Evolutionary conservation across 768 basidiomycete genomes (phyloP).

Genomic region (Suillus lakei): DNA sequence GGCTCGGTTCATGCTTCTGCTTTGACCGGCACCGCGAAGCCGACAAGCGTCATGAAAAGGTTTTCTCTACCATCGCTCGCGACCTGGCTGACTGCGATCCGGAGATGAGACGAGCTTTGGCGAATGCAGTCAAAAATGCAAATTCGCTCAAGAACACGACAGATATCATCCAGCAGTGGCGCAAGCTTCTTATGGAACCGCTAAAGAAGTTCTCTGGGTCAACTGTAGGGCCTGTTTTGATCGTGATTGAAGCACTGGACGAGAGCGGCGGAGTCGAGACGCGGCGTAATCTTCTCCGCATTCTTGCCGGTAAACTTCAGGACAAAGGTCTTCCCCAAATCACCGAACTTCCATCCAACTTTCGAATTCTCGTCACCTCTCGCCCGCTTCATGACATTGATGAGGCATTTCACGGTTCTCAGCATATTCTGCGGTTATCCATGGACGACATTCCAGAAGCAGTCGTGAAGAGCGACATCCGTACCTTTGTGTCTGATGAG

Average conservation of each 20-base stretch:
- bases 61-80: constrained; percentile 38
- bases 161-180: constrained; percentile 16
- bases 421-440: neutral
- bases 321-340: neutral
- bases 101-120: constrained; percentile 2
- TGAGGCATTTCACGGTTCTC: neutral
- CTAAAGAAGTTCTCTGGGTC: neutral
- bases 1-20: constrained; percentile 26
- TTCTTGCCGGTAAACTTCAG: constrained; percentile 11
- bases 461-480: neutral
- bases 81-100: constrained; percentile 23
- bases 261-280: constrained; percentile 13
- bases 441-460: neutral
- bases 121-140: neutral
- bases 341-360: constrained; percentile 10
- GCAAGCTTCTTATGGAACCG: constrained; percentile 23
- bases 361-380: constrained; percentile 17
- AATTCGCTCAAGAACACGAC: neutral
- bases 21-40: constrained; percentile 11
- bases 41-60: constrained; percentile 11
- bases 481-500: neutral
- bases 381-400: constrained; percentile 10
- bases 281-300: constrained; percentile 27
- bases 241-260: constrained; percentile 31
- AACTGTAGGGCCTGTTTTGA: constrained; percentile 21